phyloP scores from a whole-genome alignment of 805 yeast species.

The Blastobotrys muscicola region DNA sequence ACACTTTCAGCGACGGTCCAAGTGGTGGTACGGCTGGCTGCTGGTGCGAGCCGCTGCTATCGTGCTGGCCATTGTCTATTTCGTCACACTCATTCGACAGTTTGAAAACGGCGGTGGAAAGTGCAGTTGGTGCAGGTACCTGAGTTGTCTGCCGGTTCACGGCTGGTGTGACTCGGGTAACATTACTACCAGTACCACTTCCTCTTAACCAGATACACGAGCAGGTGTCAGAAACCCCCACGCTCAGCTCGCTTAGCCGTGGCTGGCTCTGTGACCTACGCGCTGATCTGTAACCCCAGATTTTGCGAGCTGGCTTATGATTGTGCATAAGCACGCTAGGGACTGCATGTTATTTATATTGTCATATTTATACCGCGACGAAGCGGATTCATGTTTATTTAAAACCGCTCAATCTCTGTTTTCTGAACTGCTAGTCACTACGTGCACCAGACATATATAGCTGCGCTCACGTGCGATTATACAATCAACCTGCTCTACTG shows the following conservation, averaged over 20 bases:
- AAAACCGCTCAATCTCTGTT: too few species aligned
- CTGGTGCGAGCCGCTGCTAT: conserved; percentile 37
- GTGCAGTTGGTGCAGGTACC: conserved; percentile 67
- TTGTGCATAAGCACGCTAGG: neutral
- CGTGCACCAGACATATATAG: too few species aligned
- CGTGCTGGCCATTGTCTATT: conserved; percentile 40
- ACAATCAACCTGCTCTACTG: too few species aligned
- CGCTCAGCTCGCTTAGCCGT: too few species aligned
- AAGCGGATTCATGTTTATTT: too few species aligned
- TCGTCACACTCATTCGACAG: conserved; percentile 39
- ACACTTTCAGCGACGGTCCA: conserved; percentile 18
- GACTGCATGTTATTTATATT: too few species aligned
- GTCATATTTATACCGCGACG: too few species aligned
- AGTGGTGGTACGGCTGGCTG: conserved; percentile 44
- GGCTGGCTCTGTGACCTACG: too few species aligned
- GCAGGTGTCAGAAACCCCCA: too few species aligned
- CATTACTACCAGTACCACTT: conserved; percentile 13
- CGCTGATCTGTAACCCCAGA: neutral
- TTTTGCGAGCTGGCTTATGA: neutral
- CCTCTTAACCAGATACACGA: too few species aligned
- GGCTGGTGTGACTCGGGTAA: conserved; percentile 58
- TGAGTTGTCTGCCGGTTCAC: conserved; percentile 59
- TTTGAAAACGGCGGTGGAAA: conserved; percentile 41
- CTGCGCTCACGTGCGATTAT: too few species aligned
- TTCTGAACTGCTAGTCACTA: too few species aligned